Conservation (phyloP, 106 monocot species). For the Acorus gramineus region DNA sequence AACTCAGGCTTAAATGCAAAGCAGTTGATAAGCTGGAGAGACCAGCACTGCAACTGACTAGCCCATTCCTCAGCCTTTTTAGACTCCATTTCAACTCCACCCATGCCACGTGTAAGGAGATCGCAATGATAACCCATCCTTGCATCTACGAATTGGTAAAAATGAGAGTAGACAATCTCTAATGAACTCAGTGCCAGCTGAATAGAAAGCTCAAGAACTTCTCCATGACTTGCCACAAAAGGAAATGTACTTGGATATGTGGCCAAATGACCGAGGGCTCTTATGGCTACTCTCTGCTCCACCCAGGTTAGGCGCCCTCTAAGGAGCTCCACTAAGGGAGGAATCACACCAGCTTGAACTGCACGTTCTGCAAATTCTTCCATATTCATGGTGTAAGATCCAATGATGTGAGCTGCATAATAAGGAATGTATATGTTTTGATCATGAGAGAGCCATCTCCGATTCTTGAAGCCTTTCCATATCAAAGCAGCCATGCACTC, state of each 20-base stretch:
- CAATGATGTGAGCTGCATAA: conserved; percentile 98
- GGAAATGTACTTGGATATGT: conserved; percentile 89
- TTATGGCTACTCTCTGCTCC: conserved; percentile 92
- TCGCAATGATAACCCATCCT: conserved; percentile 92
- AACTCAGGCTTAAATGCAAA: conserved; percentile 99
- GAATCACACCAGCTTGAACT: conserved; percentile 85
- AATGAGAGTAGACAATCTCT: conserved; percentile 95
- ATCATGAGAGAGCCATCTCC: conserved; percentile 89
- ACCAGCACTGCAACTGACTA: conserved; percentile 99
- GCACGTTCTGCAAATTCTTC: conserved; percentile 91
- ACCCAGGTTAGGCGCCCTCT: conserved; percentile 98
- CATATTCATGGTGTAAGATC: conserved; percentile 99
- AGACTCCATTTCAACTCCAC: conserved; percentile 96
- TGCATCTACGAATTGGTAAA: conserved; percentile 75
- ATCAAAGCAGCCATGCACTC: conserved; percentile 95
- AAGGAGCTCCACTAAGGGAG: conserved; percentile 86
- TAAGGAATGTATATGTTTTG: conserved; percentile 98
- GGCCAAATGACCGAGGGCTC: conserved; percentile 91
- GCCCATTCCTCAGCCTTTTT: conserved; percentile 99
- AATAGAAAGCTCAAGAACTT: conserved; percentile 86
- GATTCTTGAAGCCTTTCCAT: conserved; percentile 89
- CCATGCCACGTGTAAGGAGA: conserved; percentile 95
- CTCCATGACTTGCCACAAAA: conserved; percentile 70
- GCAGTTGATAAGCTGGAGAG: conserved; percentile 96
- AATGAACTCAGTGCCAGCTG: conserved; percentile 83